Percentiles rank a stretch among this genome's conserved stretches.
Conservation (phyloP, 2,329 filamentous ascomycete genomes). For the Pseudogymnoascus sp. region DNA sequence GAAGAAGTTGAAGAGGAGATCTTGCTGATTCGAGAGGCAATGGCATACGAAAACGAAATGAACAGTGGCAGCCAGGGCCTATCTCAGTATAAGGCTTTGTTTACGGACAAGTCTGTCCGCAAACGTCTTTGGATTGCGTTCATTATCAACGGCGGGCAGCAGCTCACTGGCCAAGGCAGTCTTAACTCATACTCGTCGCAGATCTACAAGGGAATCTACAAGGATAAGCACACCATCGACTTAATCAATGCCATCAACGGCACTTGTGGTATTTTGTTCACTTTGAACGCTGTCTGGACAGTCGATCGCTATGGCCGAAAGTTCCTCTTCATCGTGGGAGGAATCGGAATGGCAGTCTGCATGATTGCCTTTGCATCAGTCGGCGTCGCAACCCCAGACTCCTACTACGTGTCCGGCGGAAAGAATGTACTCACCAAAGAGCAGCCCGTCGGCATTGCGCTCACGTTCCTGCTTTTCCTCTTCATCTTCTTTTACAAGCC, state of each 20-base stretch:
- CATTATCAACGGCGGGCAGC: slow-evolving; percentile 61
- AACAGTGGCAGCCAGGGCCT: slow-evolving; percentile 54
- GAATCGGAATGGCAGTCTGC: slow-evolving; percentile 58
- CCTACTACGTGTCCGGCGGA: background rate
- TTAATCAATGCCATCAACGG: slow-evolving; percentile 69
- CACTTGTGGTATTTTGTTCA: slow-evolving; percentile 65
- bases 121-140: slow-evolving; percentile 58
- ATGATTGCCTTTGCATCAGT: slow-evolving; percentile 58
- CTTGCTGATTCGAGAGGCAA: slow-evolving; percentile 54
- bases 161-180: slow-evolving; percentile 64
- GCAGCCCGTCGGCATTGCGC: slow-evolving; percentile 54
- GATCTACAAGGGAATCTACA: slow-evolving; percentile 65
- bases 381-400: slow-evolving; percentile 45
- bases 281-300: slow-evolving; percentile 64
- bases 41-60: slow-evolving; percentile 64
- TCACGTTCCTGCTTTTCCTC: slow-evolving; percentile 59
- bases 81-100: slow-evolving; percentile 60
- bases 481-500: slow-evolving; percentile 63
- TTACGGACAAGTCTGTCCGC: slow-evolving; percentile 57
- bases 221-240: slow-evolving; percentile 48
- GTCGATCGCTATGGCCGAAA: slow-evolving; percentile 64
- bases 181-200: slow-evolving; percentile 66
- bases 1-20: slow-evolving; percentile 61
- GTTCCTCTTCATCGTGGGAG: slow-evolving; percentile 61
- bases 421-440: slow-evolving; percentile 41